Conservation (phyloP, 345 rosid species). For the Crucihimalaya himalaica region DNA sequence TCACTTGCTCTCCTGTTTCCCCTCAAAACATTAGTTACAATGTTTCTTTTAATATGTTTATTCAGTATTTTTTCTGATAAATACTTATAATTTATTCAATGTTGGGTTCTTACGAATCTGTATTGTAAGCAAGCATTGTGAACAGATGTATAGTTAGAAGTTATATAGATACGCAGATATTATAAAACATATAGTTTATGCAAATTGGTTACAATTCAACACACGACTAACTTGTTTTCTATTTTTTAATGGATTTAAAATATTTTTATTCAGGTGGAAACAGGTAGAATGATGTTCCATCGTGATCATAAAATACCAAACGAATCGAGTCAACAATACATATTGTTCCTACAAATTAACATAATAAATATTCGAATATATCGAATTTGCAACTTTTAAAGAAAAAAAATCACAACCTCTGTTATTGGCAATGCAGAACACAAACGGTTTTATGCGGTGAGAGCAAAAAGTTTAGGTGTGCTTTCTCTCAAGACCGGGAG, state of each 20-base stretch:
- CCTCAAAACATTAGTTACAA: not conserved
- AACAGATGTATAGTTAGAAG: constrained; percentile 26
- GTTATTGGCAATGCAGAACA: not conserved
- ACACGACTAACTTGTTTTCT: constrained; percentile 7
- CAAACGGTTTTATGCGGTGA: not conserved
- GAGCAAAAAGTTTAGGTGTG: not conserved
- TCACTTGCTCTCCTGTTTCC: constrained; percentile 16
- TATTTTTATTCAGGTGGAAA: not conserved
- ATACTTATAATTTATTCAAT: not conserved
- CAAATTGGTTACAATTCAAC: constrained; percentile 18
- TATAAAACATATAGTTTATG: not conserved
- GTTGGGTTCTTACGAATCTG: constrained; percentile 34
- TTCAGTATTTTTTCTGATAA: not conserved
- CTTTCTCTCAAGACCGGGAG: not conserved
- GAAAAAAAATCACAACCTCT: not conserved
- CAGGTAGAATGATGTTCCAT: constrained; percentile 3
- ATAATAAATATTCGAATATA: constrained; percentile 8
- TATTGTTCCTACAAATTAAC: not conserved
- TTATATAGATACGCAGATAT: not conserved
- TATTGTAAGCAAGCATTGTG: constrained; percentile 27
- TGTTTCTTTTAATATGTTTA: constrained; percentile 22
- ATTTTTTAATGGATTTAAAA: not conserved
- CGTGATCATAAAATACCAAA: constrained; percentile 2
- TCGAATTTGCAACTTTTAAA: not conserved
- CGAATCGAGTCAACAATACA: not conserved